These are phyloP conservation scores for Erodium moschatum DNA, from an alignment of 441 rosid genomes.

Conservation along the genomic window DNA sequence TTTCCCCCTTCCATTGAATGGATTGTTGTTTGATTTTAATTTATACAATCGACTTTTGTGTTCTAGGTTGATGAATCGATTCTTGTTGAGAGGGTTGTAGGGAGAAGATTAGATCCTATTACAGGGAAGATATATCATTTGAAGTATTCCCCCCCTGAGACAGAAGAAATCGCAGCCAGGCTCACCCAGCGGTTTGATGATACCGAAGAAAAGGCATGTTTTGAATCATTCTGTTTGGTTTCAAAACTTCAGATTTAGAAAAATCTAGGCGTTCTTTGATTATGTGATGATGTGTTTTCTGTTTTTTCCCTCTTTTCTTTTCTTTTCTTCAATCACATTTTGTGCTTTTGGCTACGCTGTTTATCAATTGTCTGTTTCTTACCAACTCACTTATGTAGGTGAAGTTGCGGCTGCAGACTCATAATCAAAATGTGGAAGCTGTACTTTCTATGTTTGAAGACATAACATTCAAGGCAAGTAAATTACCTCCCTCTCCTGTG, in stretches of 20 bases:
- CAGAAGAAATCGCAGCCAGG: conserved; percentile 73
- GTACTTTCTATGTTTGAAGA: conserved; percentile 72
- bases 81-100: conserved; percentile 85
- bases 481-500: conserved; percentile 11
- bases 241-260: not conserved
- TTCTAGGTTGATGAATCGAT: conserved; percentile 77
- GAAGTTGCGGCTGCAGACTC: conserved; percentile 65
- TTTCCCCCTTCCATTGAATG: not conserved
- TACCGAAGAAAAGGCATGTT: conserved; percentile 80
- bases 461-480: conserved; percentile 56
- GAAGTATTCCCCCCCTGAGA: conserved; percentile 84
- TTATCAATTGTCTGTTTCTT: not conserved
- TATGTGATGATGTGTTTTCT: not conserved
- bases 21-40: not conserved
- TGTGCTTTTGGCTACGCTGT: not conserved
- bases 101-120: conserved; percentile 82
- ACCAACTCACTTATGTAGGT: conserved; percentile 37
- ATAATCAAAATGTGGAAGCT: conserved; percentile 64
- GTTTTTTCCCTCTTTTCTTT: not conserved
- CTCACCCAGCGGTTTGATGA: conserved; percentile 87
- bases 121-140: conserved; percentile 90
- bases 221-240: conserved; percentile 9
- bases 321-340: not conserved
- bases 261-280: not conserved
- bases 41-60: conserved; percentile 11